phyloP scores from a whole-genome alignment of 768 basidiomycete species.

The Suillus bovinus region DNA sequence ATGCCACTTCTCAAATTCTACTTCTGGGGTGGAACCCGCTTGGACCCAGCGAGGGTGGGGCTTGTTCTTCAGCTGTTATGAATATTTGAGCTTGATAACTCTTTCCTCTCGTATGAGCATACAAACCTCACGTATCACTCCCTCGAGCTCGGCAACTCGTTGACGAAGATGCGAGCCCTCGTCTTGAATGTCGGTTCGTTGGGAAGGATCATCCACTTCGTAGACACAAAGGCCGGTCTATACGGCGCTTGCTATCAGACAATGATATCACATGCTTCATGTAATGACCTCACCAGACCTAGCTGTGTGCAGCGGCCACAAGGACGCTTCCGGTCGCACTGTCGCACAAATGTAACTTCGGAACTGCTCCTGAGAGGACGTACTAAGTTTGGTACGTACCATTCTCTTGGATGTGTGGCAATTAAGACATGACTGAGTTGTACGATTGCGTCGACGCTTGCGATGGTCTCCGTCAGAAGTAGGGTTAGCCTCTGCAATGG shows the following conservation, averaged over 20 bases:
- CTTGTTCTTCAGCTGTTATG: constrained; percentile 63
- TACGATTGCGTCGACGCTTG: constrained; percentile 67
- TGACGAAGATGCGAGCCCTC: constrained; percentile 67
- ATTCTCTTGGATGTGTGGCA: constrained; percentile 75
- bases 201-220: constrained; percentile 75
- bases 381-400: constrained; percentile 38
- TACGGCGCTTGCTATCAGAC: constrained; percentile 5
- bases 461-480: constrained; percentile 53
- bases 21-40: constrained; percentile 23
- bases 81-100: not conserved
- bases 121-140: constrained; percentile 75
- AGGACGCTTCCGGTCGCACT: constrained; percentile 52
- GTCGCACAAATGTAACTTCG: not conserved
- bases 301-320: constrained; percentile 47
- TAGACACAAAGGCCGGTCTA: constrained; percentile 85
- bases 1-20: constrained; percentile 30
- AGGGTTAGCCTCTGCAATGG: constrained; percentile 26
- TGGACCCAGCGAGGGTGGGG: constrained; percentile 65
- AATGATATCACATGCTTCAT: constrained; percentile 28
- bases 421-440: constrained; percentile 72
- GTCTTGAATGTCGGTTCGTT: constrained; percentile 52
- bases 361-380: not conserved
- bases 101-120: not conserved
- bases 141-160: constrained; percentile 81
- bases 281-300: constrained; percentile 36